Evolutionary conservation across 2,329 filamentous ascomycete genomes (phyloP), one percentile per base, ranked within the genome.

Genomic region (Knufia petricola): DNA sequence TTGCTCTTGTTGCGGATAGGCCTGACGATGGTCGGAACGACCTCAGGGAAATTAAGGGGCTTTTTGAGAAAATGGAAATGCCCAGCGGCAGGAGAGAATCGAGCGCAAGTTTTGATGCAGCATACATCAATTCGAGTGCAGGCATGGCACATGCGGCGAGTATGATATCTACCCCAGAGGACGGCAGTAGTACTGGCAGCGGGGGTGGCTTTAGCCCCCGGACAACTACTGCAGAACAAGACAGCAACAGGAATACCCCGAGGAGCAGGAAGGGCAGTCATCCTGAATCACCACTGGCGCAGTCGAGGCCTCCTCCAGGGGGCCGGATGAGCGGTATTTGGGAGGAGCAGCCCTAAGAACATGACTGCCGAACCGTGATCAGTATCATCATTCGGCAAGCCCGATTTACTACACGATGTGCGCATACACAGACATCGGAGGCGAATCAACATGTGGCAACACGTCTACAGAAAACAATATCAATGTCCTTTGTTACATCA

Each of bases 41-140:
- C 56, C 66, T 92, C 17, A 78, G 81, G 39, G 83, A 90, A 58
- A 81, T 92, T 65, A 82, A 81, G 55, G 79, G 84, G 28, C 74
- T 94, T 20, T 89, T 88, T 57, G 74, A 76, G 40, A 80, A 74
- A 48, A 68, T 83, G 64, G 72, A 77, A 46, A 61, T 87, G 7
- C 67, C 17, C 24, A 12, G 28, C 12, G 3, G 17, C 10, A 23
- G 24, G n/a, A 8, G 30, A 23, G 15, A 2, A 12, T 70, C 48
- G 70, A 70, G 34, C 57, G 50, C 23, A 64, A 62, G 28, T 10
- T 15, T 39, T 19, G 44, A 47, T 20, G 19, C 34, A 15, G 34
- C 32, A 4, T 47, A 26, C 24, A 24, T 39, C 7, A 28, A 39
- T 32, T 39, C 44, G 10, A 28, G 30, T 28, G 44, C 23, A 8